Evolutionary conservation across 768 basidiomycete genomes (phyloP).

Genomic region (Calocera viscosa): DNA sequence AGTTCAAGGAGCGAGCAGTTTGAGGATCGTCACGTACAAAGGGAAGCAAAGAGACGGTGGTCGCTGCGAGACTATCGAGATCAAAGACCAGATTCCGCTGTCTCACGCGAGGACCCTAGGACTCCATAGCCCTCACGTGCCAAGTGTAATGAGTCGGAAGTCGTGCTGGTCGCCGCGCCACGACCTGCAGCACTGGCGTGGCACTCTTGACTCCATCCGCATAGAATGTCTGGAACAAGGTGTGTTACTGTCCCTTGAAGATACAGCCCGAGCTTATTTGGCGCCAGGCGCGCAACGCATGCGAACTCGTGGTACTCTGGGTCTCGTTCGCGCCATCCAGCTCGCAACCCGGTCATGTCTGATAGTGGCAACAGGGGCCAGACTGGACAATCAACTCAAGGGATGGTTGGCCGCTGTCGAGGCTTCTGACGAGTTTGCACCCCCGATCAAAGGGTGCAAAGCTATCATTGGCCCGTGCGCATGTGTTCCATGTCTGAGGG

Average conservation of each 20-base stretch:
- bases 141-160: background rate
- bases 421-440: conserved; percentile 37
- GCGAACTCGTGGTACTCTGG: conserved; percentile 83
- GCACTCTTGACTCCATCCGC: background rate
- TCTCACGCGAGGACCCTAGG: background rate
- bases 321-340: conserved; percentile 37
- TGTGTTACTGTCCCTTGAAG: background rate
- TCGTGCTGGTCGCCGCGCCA: too few relatives aligned
- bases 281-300: conserved; percentile 54
- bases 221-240: background rate
- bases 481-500: background rate
- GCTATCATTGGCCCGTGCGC: conserved; percentile 95
- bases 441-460: conserved; percentile 56
- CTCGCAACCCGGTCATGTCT: background rate
- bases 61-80: background rate
- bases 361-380: conserved; percentile 32
- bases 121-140: background rate
- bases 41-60: background rate
- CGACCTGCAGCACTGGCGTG: too few relatives aligned
- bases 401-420: conserved; percentile 51
- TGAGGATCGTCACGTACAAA: too few relatives aligned
- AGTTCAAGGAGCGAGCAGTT: background rate
- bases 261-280: background rate
- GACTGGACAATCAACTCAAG: conserved; percentile 50
- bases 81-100: background rate